Evolutionary conservation across 75 land plant species (phyloP), one percentile per base, ranked within the genome.

Genomic region (Picea glauca): DNA sequence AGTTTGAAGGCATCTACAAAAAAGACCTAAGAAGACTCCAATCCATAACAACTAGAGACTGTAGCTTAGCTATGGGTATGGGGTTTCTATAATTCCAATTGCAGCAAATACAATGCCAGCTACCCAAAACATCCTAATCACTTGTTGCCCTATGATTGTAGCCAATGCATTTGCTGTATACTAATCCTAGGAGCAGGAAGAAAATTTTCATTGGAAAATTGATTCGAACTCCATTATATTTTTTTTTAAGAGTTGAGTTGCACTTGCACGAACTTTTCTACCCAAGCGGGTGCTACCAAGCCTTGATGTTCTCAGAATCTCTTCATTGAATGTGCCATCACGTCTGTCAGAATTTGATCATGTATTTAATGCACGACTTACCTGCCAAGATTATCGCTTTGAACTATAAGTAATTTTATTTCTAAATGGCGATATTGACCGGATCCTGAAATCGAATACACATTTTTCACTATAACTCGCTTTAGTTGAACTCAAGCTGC

Each of bases 161-260:
- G 99, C 99, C 50, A 96, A 76, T 31, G 99, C 99, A 85, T 96
- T 96, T n/a, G 99, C 99, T 72, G 92, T 90, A 83, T 91, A 96
- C 82, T 88, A 96, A 17, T 26, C 99, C 99, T 54, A 96, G 77
- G 9, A 96, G 92, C 31, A 96, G 90, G 62, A 94, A 91, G 83
- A 96, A 96, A 38, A 93, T 78, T 83, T 94, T 96, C 87, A 89
- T 84, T 13, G 99, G 99, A 50, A 96, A 89, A 77, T 86, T 89
- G 73, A 82, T 94, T 78, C 99, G 81, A 3, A 89, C 91, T 12
- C 84, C 80, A 78, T 96, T 26, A 26, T 96, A 15, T 92, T 78
- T 82, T 88, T 90, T 40, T 83, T 79, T 60, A 93, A 74, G 3
- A 96, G 80, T 80, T 89, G 90, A 68, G 83, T 86, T 32, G 81